Evolutionary conservation across 208 protist species (phyloP), one percentile per base, ranked within the genome.

Genomic region (Endotrypanum monterogeii): DNA sequence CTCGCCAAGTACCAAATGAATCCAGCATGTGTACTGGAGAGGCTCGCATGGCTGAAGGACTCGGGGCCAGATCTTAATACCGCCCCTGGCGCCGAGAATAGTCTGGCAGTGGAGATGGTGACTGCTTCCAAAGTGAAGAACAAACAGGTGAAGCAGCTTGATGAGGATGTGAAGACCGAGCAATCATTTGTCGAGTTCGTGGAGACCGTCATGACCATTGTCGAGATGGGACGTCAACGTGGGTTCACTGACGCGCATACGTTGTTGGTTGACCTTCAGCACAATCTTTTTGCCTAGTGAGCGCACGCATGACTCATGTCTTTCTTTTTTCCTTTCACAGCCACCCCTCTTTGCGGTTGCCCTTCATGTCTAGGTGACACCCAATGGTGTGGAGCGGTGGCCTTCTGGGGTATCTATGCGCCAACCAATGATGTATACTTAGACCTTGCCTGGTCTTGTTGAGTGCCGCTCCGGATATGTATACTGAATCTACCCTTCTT

Each of bases 111-210:
- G 46, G 76, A 80, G 63, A 48, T 75, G 65, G 41, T 56, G 41
- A 12, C 39, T 5, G 35, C 70, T 25, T 69, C 76, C 41, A 61
- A 52, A 57, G 70, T 63, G 37, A 71, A 61, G 56, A 80, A 76
- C 55, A 54, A 46, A 7, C 30, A 25, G 16, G 65, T 76, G 63
- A 62, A 67, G 18, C 60, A 58, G 46, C 41, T 72, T 23, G 50
- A 79, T 14, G 82, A 88, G 1, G 67, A 80, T 20, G 80, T 79
- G 20, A 73, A 87, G 4, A 67, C 77, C 16, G 68, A 80, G 48
- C 80, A 94, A 28, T 88, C 84, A 8, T 81, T 96, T 58, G 87
- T 92, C 41, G 92, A 96, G 69, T 96, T 94, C 76, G 80, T 93
- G 20, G 92, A 96, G 71, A 83, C 84, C 1, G 20, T 96, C 3